Conservation (phyloP, 345 rosid species). For the Garcia nutans region DNA sequence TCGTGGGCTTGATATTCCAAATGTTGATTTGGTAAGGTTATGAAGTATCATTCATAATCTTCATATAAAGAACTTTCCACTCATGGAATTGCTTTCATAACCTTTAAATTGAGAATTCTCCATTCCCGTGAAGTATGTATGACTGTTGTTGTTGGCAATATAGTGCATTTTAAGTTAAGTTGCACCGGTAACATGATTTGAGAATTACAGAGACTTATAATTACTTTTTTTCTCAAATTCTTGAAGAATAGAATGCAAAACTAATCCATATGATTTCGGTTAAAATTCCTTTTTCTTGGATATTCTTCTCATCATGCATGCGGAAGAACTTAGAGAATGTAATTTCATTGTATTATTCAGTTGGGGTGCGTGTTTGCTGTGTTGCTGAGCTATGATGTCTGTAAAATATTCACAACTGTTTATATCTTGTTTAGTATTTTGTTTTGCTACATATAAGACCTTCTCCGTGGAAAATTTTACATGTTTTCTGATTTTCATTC, state of each 20-base stretch:
- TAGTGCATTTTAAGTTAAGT: background rate
- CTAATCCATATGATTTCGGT: background rate
- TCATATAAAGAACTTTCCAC: background rate
- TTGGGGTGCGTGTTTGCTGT: background rate
- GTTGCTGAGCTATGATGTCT: background rate
- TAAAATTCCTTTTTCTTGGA: too few species aligned
- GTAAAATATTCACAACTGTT: background rate
- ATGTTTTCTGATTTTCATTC: background rate
- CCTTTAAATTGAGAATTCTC: too few species aligned
- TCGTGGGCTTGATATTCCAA: slow-evolving; percentile 98
- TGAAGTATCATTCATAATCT: background rate
- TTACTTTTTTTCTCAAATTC: background rate
- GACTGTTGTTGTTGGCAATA: background rate
- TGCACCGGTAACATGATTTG: background rate
- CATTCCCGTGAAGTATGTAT: background rate
- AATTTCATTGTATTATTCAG: slow-evolving; percentile 1
- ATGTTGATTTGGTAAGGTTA: slow-evolving; percentile 80
- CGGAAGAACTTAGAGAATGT: background rate
- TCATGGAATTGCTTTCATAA: too few species aligned
- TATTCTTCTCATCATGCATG: background rate
- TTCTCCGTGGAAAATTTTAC: background rate
- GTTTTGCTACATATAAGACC: background rate
- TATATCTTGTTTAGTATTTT: background rate
- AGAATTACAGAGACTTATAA: background rate
- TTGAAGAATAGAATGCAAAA: background rate